phyloP scores from a whole-genome alignment of 75 land plant genomes.

The Selaginella moellendorffii region DNA sequence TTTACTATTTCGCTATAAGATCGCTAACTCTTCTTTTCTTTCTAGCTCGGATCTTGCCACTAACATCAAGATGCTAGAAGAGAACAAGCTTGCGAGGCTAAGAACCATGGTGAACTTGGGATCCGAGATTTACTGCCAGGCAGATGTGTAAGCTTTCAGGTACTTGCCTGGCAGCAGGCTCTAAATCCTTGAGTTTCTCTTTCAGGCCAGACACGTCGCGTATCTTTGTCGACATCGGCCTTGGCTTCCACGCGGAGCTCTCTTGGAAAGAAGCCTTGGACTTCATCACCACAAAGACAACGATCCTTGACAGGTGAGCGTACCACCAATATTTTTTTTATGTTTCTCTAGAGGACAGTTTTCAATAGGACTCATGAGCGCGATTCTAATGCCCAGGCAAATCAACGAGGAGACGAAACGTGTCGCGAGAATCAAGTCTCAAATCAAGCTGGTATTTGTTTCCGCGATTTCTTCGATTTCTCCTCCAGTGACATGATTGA shows the following conservation, averaged over 20 bases:
- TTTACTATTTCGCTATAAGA: not conserved
- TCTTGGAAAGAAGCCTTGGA: constrained; percentile 83
- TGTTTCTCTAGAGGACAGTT: too few relatives aligned
- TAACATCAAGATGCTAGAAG: constrained; percentile 64
- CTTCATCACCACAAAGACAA: constrained; percentile 45
- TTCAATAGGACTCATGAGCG: too few relatives aligned
- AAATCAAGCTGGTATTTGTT: constrained; percentile 83
- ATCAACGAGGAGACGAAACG: constrained; percentile 47
- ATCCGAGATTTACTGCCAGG: constrained; percentile 85
- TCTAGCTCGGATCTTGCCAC: constrained; percentile 71
- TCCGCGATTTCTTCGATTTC: too few relatives aligned
- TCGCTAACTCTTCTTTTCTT: too few relatives aligned
- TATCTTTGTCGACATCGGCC: constrained; percentile 82
- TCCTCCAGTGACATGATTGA: too few relatives aligned
- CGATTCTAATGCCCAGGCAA: constrained; percentile 42
- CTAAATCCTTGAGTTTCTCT: not conserved
- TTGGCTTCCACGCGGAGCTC: constrained; percentile 91
- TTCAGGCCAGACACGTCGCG: constrained; percentile 67
- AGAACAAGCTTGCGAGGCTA: constrained; percentile 51
- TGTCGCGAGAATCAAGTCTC: constrained; percentile 70
- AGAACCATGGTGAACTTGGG: constrained; percentile 80
- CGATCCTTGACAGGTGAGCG: constrained; percentile 34
- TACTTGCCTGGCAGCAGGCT: too few relatives aligned
- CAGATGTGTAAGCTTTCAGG: constrained; percentile 68
- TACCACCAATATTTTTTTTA: too few relatives aligned